Evolutionary conservation across 495 filamentous ascomycete genomes (phyloP), one percentile per base, ranked within the genome.

Genomic region (Aspergillus sparsus): DNA sequence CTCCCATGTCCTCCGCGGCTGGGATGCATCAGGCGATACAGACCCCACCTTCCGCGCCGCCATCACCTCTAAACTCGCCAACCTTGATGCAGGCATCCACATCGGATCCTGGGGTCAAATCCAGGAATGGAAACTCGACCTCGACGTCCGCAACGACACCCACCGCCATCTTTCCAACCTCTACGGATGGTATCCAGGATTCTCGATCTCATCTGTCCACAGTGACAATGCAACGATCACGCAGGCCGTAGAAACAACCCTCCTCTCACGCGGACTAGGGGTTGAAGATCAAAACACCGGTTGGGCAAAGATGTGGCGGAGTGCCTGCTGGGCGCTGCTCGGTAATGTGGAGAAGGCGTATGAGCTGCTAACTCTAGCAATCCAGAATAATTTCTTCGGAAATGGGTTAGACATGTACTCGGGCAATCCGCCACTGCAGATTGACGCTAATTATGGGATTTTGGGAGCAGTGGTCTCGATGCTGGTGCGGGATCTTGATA

Each of bases 251-350:
- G 58, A 58, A 39, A 77, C 71, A 2, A 72, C 73, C 0, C 68
- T 83, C 8, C 64, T 62, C 51, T 62, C 70, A 39, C 76, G 79
- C 35, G 79, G 77, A 1, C 53, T 53, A 7, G 77, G 79, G 18
- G 70, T 63, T 33, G 55, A 61, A 7, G 82, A 84, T 57, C 66
- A 74, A 2, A 78, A 84, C 58, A 68, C 82, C 3, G 82, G 82
- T 6, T 83, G 82, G 82, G 79, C 73, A 46, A 84, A 84, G 59
- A 76, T 83, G 7, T 83, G 82, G 81, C 75, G 82, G 9, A 69
- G 71, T 6, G 78, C 80, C 10, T 81, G 75, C 66, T 82, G 82
- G 82, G 80, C 78, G 0, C 62, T 69, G 0, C 73, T 84, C 2
- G 81, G 81, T 36, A 70, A 82, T 42, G 76, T 77, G 1, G 69